These are phyloP conservation scores for Globisporangium apiculatum DNA, from an alignment of 352 stramenopile genomes.

Conservation along the genomic window DNA sequence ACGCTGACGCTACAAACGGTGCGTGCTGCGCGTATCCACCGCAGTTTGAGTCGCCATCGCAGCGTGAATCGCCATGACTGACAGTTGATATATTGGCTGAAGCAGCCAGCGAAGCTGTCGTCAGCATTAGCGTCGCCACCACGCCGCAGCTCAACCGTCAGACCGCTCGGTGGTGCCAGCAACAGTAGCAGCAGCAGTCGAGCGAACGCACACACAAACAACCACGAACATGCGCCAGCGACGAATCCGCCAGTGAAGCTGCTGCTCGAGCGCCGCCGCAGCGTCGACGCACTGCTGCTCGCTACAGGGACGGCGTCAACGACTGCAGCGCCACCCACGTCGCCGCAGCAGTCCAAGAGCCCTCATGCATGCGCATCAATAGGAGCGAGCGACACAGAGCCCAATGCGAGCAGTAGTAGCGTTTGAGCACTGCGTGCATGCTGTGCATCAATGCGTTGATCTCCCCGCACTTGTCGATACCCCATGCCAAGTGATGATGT, in stretches of 20 bases:
- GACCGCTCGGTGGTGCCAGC: neutral
- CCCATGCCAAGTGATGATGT: too few relatives aligned
- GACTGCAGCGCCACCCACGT: neutral
- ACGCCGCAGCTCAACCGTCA: neutral
- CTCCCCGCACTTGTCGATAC: too few relatives aligned
- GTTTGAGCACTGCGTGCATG: too few relatives aligned
- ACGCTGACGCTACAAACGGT: conserved; percentile 13
- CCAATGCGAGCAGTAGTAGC: too few relatives aligned
- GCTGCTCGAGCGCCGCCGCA: conserved; percentile 40
- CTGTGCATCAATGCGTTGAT: too few relatives aligned
- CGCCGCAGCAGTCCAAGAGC: too few relatives aligned
- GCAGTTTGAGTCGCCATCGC: too few relatives aligned
- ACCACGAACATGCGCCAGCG: conserved; percentile 6
- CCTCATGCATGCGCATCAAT: too few relatives aligned
- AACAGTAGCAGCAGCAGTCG: neutral
- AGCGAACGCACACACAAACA: neutral
- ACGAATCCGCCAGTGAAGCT: conserved; percentile 65
- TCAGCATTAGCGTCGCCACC: neutral
- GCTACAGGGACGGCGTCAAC: neutral
- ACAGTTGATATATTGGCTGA: neutral
- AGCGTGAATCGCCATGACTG: neutral
- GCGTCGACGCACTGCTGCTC: conserved; percentile 13
- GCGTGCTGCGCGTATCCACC: conserved; percentile 1
- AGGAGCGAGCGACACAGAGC: too few relatives aligned
- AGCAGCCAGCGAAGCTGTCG: conserved; percentile 2